These are phyloP conservation scores for Yamadazyma atmosphaerica DNA, from an alignment of 1,139 yeast species.

Conservation along the genomic window DNA sequence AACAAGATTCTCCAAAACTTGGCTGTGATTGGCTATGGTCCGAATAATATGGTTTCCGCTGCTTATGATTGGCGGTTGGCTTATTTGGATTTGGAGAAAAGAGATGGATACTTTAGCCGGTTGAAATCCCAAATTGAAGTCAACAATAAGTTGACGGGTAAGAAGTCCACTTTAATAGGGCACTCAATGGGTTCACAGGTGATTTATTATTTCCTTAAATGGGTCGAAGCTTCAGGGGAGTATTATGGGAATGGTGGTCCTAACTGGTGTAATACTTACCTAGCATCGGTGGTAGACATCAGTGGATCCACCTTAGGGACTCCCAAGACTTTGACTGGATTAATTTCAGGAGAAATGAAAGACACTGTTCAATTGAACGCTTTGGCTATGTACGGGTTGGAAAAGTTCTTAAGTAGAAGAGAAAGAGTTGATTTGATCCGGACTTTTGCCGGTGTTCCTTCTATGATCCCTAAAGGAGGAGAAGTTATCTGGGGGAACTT, in stretches of 20 bases:
- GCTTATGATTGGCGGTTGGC: slow-evolving; percentile 96
- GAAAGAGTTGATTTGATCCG: slow-evolving; percentile 86
- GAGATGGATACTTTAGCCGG: slow-evolving; percentile 83
- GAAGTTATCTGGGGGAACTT: slow-evolving; percentile 81
- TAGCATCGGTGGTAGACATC: slow-evolving; percentile 80
- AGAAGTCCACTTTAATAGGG: slow-evolving; percentile 77
- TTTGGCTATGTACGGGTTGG: slow-evolving; percentile 90
- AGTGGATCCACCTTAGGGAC: slow-evolving; percentile 90
- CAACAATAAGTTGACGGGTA: slow-evolving; percentile 48
- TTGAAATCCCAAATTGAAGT: slow-evolving; percentile 73
- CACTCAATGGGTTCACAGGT: slow-evolving; percentile 98
- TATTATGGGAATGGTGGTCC: slow-evolving; percentile 86
- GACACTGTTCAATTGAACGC: slow-evolving; percentile 94
- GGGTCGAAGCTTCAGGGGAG: slow-evolving; percentile 90
- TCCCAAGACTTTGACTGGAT: slow-evolving; percentile 89
- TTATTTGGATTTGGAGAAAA: slow-evolving; percentile 78
- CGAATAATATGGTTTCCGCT: slow-evolving; percentile 86
- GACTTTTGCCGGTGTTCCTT: slow-evolving; percentile 90
- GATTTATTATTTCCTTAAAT: slow-evolving; percentile 81
- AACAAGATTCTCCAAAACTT: slow-evolving; percentile 88
- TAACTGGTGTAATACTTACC: slow-evolving; percentile 80
- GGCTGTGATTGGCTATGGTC: slow-evolving; percentile 92
- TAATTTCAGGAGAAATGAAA: slow-evolving; percentile 95
- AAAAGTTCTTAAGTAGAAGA: slow-evolving; percentile 84
- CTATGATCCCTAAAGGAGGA: slow-evolving; percentile 97